Evolutionary conservation across 345 rosid species (phyloP).

Genomic region (Linum trigynum): DNA sequence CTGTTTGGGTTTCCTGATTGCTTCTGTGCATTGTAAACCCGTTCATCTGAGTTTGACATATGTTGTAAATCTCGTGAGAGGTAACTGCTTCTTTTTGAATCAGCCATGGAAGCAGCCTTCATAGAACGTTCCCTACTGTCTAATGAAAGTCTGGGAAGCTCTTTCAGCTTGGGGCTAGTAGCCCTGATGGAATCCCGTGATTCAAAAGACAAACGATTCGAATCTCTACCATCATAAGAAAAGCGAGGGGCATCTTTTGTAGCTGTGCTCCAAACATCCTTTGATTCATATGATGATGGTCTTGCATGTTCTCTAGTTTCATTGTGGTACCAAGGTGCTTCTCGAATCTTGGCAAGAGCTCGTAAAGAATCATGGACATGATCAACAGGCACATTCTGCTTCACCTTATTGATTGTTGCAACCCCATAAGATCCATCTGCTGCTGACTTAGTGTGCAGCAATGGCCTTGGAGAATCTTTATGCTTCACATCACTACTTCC

Average conservation of each 20-base stretch:
- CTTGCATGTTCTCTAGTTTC: slow-evolving; percentile 25
- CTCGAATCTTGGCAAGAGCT: slow-evolving; percentile 30
- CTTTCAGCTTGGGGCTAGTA: slow-evolving; percentile 46
- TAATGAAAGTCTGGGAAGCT: slow-evolving; percentile 75
- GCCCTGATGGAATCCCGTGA: slow-evolving; percentile 42
- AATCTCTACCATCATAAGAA: slow-evolving; percentile 73
- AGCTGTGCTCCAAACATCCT: slow-evolving; percentile 20
- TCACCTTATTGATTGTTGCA: slow-evolving; percentile 7
- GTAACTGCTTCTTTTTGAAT: slow-evolving; percentile 26
- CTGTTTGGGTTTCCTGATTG: slow-evolving; percentile 41
- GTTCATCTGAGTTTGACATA: slow-evolving; percentile 1
- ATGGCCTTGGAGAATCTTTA: slow-evolving; percentile 60
- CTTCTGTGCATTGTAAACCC: slow-evolving; percentile 12
- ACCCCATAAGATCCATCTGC: slow-evolving; percentile 1
- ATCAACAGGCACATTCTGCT: slow-evolving; percentile 27
- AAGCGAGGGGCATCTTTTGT: slow-evolving; percentile 59
- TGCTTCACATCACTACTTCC: slow-evolving; percentile 38
- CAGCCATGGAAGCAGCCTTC: slow-evolving; percentile 26
- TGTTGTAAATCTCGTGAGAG: slow-evolving; percentile 19
- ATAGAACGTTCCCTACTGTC: slow-evolving; percentile 62
- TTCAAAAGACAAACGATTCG: slow-evolving; percentile 10
- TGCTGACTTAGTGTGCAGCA: slow-evolving; percentile 33
- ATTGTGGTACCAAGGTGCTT: slow-evolving; percentile 21
- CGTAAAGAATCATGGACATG: slow-evolving; percentile 34
- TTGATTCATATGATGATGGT: slow-evolving; percentile 3